Evolutionary conservation across 2,329 filamentous ascomycete genomes (phyloP), one percentile per base, ranked within the genome.

Genomic region (Apiospora phragmitis): DNA sequence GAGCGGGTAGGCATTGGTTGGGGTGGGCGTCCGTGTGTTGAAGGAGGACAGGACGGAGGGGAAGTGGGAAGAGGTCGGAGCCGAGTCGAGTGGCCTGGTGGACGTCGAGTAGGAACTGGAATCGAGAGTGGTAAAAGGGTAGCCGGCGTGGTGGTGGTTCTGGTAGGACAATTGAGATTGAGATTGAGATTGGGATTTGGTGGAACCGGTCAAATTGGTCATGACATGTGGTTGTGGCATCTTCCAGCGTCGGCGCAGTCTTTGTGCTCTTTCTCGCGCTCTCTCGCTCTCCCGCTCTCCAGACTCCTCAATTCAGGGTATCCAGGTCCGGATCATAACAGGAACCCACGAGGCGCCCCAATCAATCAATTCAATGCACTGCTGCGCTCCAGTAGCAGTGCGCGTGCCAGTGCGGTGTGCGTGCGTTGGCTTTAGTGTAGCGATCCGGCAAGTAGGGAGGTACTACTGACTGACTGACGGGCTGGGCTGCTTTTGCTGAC

Each of bases 161-260:
- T 55, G 29, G 70, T 70, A 47, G 43, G 65, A 65, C 35, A 49
- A 43, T 43, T 47, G 41, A 49, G 67, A 45, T 55, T 45, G 70
- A 35, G 70, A 71, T 51, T 67, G 68, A 32, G 70, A 70, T 24
- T 71, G 65, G 35, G 70, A 71, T n/a, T 67, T 67, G 16, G 65
- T 65, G 43, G 68, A 65, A 69, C 70, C 68, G 47, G 59, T 65
- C 45, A 59, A 51, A 68, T 67, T 69, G 68, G 65, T 71, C 66
- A 67, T 66, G 65, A 66, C 70, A 70, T 71, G 68, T 71, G 70
- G 70, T 70, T 68, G 70, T 71, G 70, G 68, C 70, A 71, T 71
- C 55, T 66, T 71, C 29, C 65, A 74, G 70, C 51, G 69, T 5
- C 7, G n/a, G 42, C 21, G 24, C 38, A 43, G 38, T 42, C 62